Evolutionary conservation across 2,329 filamentous ascomycete genomes (phyloP), one percentile per base, ranked within the genome.

Genomic region (Fusarium drepaniforme): DNA sequence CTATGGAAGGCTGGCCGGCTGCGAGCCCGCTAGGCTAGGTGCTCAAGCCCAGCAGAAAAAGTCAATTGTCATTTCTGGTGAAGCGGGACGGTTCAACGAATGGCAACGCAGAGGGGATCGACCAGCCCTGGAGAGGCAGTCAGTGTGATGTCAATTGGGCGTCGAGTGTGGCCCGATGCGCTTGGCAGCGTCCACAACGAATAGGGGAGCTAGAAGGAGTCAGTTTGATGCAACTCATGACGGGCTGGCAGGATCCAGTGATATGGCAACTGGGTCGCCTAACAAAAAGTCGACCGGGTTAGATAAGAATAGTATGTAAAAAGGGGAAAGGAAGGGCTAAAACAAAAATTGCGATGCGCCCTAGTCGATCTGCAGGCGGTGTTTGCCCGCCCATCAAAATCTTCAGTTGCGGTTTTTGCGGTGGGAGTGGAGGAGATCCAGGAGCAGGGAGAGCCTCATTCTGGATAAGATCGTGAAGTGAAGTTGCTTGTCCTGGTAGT

Each of bases 71-170:
- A 44, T 37, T 51, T 70, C 70, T 58, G 63, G 59, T 46, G 66
- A 71, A 71, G 61, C 70, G 63, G 49, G 58, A 56, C 62, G 53
- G 67, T 71, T 73, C 63, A 67, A 67, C 72, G 72, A 73, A 75
- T 73, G 30, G 56, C 30, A 56, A 59, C 28, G 35, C 25, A 65
- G 64, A 63, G 53, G 69, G 69, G 63, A 51, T 37, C 51, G 49
- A 60, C 38, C 40, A 67, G 68, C 57, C 59, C 51, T 61, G 64
- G 66, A 58, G 44, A 59, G 64, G 57, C 61, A 75, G 69, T 70
- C 73, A 76, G 67, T 70, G 74, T 78, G 77, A 79, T 77, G 70
- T 78, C 75, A 79, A 75, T 68, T 66, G 67, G 70, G 69, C 58
- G 70, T 70, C 57, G 70, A 72, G 70, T 46, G 70, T 69, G 70